phyloP scores from a whole-genome alignment of 345 rosid genomes.

The Hibiscus trionum region DNA sequence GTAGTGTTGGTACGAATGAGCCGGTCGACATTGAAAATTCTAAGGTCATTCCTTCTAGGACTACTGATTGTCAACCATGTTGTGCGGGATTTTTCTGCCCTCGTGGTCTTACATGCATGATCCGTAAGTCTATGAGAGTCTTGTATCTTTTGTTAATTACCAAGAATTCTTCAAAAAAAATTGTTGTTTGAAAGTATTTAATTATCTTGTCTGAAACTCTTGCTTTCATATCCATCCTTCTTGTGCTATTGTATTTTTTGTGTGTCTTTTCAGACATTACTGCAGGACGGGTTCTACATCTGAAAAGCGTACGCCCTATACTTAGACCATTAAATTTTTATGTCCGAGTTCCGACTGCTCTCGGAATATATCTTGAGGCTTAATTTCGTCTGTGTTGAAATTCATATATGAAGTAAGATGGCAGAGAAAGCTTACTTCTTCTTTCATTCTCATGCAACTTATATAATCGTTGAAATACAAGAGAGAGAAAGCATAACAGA shows the following conservation, averaged over 20 bases:
- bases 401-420: too few relatives aligned
- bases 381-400: background rate
- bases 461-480: too few relatives aligned
- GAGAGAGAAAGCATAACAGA: too few relatives aligned
- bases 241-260: background rate
- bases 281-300: slow-evolving; percentile 81
- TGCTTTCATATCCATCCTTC: background rate
- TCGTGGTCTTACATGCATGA: slow-evolving; percentile 89
- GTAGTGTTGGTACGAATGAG: slow-evolving; percentile 41
- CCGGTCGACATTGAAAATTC: slow-evolving; percentile 49
- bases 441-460: too few relatives aligned
- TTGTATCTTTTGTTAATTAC: too few relatives aligned
- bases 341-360: background rate
- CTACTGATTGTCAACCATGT: slow-evolving; percentile 50
- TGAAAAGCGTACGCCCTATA: slow-evolving; percentile 47
- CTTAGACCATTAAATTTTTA: slow-evolving; percentile 1
- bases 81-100: slow-evolving; percentile 97
- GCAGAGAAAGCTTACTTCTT: too few relatives aligned
- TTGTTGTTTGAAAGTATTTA: too few relatives aligned
- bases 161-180: too few relatives aligned
- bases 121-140: slow-evolving; percentile 53
- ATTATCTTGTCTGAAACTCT: too few relatives aligned
- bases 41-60: slow-evolving; percentile 51
- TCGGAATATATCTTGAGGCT: background rate
- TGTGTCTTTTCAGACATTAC: slow-evolving; percentile 52